Conservation (phyloP, 1,284 basidiomycete species). For the Phylloporus gajari region DNA sequence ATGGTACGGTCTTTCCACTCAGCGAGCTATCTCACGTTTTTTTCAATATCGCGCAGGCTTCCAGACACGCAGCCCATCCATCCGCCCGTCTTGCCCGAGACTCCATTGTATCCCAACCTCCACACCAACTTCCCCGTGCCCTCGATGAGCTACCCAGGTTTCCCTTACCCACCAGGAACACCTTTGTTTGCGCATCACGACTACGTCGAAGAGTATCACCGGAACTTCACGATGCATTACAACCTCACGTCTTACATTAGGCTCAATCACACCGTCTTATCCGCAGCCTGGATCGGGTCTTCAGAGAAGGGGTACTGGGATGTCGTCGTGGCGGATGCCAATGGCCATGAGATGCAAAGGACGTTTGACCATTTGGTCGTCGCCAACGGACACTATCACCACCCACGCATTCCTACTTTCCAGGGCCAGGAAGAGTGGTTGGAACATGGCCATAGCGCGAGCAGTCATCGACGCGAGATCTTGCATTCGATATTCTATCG, state of each 20-base stretch:
- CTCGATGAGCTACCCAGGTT: conserved; percentile 63
- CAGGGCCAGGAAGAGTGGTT: conserved; percentile 62
- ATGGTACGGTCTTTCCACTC: conserved; percentile 46
- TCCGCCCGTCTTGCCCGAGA: conserved; percentile 62
- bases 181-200: conserved; percentile 61
- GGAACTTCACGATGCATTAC: conserved; percentile 51
- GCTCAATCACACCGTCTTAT: conserved; percentile 58
- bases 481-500: conserved; percentile 67
- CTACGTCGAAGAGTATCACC: conserved; percentile 59
- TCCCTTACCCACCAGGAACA: conserved; percentile 61
- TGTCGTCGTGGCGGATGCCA: conserved; percentile 41
- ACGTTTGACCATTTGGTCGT: conserved; percentile 64
- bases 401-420: conserved; percentile 56
- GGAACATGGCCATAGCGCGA: conserved; percentile 34
- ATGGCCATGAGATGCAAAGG: conserved; percentile 25
- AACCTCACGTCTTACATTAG: conserved; percentile 53
- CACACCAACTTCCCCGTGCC: conserved; percentile 65
- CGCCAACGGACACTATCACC: conserved; percentile 64
- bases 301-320: conserved; percentile 56
- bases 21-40: background rate
- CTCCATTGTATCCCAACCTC: conserved; percentile 64
- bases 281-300: conserved; percentile 57
- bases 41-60: conserved; percentile 48
- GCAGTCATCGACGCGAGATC: conserved; percentile 48
- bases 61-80: conserved; percentile 53